These are phyloP conservation scores for Pseudozyma thailandica DNA, from an alignment of 1,284 basidiomycete species.

Conservation along the genomic window DNA sequence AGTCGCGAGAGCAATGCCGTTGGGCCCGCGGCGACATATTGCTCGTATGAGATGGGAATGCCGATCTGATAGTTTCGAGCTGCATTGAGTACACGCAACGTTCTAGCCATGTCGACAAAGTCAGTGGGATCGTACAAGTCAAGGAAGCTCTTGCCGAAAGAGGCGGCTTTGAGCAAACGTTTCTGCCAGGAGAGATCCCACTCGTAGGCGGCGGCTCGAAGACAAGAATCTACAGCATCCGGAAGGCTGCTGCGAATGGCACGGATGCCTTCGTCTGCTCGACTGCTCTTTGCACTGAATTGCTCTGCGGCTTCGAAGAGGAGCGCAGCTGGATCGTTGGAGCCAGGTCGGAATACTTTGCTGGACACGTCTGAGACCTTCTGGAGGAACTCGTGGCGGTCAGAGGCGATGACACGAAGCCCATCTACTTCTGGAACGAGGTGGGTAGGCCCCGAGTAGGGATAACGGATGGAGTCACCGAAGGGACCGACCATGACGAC, in stretches of 20 bases:
- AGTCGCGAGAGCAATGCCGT: conserved; percentile 80
- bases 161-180: conserved; percentile 84
- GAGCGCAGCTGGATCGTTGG: conserved; percentile 88
- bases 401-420: conserved; percentile 80
- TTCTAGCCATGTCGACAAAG: conserved; percentile 89
- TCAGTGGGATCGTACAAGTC: conserved; percentile 90
- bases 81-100: conserved; percentile 93
- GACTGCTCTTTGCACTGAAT: conserved; percentile 83
- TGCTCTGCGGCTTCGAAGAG: conserved; percentile 90
- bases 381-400: conserved; percentile 87
- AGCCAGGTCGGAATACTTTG: conserved; percentile 83
- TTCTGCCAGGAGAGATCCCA: conserved; percentile 91
- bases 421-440: conserved; percentile 88
- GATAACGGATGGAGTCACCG: conserved; percentile 87
- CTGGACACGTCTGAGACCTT: conserved; percentile 73
- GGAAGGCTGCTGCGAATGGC: conserved; percentile 81
- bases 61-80: conserved; percentile 90
- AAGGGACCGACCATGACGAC: conserved; percentile 89
- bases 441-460: conserved; percentile 80
- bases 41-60: conserved; percentile 88
- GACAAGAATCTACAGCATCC: conserved; percentile 87
- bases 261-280: conserved; percentile 91
- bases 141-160: conserved; percentile 91
- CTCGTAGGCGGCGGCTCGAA: conserved; percentile 91
- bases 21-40: conserved; percentile 72